These are phyloP conservation scores for Rhamnella rubrinervis DNA, from an alignment of 331 rosid genomes.

Conservation along the genomic window DNA sequence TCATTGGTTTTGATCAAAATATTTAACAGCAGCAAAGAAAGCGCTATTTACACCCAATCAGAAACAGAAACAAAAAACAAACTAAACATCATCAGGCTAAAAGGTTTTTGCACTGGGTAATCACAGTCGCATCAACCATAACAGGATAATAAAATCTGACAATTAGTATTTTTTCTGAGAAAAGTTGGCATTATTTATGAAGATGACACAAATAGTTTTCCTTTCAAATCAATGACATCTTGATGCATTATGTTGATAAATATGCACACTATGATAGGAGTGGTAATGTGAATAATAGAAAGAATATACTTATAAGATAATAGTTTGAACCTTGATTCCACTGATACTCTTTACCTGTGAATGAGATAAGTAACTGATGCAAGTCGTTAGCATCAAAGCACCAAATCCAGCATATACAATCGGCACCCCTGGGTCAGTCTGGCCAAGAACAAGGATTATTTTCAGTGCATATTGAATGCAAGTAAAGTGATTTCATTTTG, in stretches of 20 bases:
- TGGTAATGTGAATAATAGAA: background rate
- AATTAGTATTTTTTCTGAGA: too few species aligned
- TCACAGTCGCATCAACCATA: too few species aligned
- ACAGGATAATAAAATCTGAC: too few species aligned
- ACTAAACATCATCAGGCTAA: too few species aligned
- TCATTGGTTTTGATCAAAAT: background rate
- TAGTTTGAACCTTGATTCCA: background rate
- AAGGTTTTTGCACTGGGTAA: too few species aligned
- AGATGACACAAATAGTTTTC: too few species aligned
- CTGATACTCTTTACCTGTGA: conserved; percentile 56
- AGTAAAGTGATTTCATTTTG: conserved; percentile 9
- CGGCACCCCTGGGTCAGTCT: conserved; percentile 95
- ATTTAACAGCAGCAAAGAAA: conserved; percentile 8
- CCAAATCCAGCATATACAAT: conserved; percentile 95
- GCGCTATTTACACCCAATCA: conserved; percentile 3
- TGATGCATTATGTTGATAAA: background rate
- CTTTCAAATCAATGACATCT: background rate
- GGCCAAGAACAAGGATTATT: conserved; percentile 22
- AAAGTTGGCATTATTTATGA: too few species aligned
- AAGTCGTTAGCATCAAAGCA: conserved; percentile 93
- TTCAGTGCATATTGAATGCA: conserved; percentile 13
- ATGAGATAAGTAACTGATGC: conserved; percentile 88
- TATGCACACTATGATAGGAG: background rate
- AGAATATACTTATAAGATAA: background rate
- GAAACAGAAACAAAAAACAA: background rate